Evolutionary conservation across 225 moss, liverwort and hornwort genomes (phyloP), one percentile per base, ranked within the genome.

Genomic region (Pleurozium schreberi): DNA sequence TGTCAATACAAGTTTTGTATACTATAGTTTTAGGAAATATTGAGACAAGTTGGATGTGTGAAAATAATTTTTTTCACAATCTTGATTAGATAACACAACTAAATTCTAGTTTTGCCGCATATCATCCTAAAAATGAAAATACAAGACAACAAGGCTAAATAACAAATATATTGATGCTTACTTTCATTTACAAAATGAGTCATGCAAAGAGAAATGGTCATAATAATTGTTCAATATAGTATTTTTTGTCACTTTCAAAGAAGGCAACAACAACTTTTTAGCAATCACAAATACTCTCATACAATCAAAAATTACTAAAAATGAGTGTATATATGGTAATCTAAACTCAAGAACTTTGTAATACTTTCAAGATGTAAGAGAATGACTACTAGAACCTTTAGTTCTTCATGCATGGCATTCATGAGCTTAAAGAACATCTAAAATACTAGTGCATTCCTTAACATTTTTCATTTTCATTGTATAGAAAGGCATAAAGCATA

Each of bases 381-480:
- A 31, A 49, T 31, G 7, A 47, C 1, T 45, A 74, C 4, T 2
- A 18, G 2, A 31, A 49, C 19, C 47, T 49, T 49, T 49, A 4
- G 12, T 20, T 31, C 33, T 3, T 33, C 4, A 0, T 0, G 0
- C 0, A 1, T 20, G 20, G 12, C 49, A n/a, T n/a, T n/a, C n/a
- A n/a, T n/a, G n/a, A n/a, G n/a, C n/a, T n/a, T n/a, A n/a, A n/a
- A n/a, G n/a, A n/a, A n/a, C n/a, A n/a, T n/a, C n/a, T n/a, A n/a
- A n/a, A n/a, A n/a, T n/a, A n/a, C n/a, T n/a, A n/a, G n/a, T n/a
- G n/a, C n/a, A n/a, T n/a, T n/a, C n/a, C n/a, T n/a, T n/a, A n/a
- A n/a, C n/a, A n/a, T n/a, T n/a, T n/a, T n/a, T n/a, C n/a, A n/a
- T n/a, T n/a, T n/a, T n/a, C n/a, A n/a, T n/a, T n/a, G n/a, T n/a